A percentile compares a stretch with the other conserved stretches of the same genome.
Evolutionary conservation across 2,329 filamentous ascomycete genomes (phyloP).

Genomic region (Sclerotinia glacialis): DNA sequence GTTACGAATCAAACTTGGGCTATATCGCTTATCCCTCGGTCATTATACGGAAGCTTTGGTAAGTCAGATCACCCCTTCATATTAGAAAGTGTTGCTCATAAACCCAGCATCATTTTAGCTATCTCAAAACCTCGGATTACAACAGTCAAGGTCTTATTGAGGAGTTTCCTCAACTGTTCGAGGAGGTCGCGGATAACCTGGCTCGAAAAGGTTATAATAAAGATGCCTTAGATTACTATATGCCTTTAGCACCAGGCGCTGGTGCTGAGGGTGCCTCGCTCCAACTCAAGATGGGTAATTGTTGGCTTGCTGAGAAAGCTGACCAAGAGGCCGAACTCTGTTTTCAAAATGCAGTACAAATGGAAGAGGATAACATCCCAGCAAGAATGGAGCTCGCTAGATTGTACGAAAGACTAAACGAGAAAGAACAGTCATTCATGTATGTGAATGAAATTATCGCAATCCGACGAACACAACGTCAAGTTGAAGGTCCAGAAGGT

Average conservation of each 20-base stretch:
- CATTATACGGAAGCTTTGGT: conserved; percentile 72
- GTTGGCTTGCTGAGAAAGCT: conserved; percentile 63
- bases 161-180: conserved; percentile 76
- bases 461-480: conserved; percentile 10
- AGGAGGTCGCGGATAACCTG: conserved; percentile 63
- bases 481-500: conserved; percentile 50
- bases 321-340: conserved; percentile 71
- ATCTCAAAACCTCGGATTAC: conserved; percentile 62
- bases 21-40: conserved; percentile 73
- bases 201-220: conserved; percentile 49
- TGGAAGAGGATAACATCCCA: conserved; percentile 69
- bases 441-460: conserved; percentile 73
- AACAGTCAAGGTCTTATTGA: conserved; percentile 50
- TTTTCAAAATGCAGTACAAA: conserved; percentile 71
- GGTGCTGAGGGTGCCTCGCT: conserved; percentile 48
- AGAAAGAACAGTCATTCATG: conserved; percentile 72
- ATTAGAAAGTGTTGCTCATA: conserved; percentile 24
- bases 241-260: conserved; percentile 50
- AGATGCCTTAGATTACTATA: conserved; percentile 58
- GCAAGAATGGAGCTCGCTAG: conserved; percentile 77
- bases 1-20: conserved; percentile 76
- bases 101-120: conserved; percentile 60
- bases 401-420: conserved; percentile 74
- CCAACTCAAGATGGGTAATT: conserved; percentile 52
- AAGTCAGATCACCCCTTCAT: conserved; percentile 39